Conservation (phyloP, 2,329 filamentous ascomycete genomes). For the Talaromyces pinophilus region DNA sequence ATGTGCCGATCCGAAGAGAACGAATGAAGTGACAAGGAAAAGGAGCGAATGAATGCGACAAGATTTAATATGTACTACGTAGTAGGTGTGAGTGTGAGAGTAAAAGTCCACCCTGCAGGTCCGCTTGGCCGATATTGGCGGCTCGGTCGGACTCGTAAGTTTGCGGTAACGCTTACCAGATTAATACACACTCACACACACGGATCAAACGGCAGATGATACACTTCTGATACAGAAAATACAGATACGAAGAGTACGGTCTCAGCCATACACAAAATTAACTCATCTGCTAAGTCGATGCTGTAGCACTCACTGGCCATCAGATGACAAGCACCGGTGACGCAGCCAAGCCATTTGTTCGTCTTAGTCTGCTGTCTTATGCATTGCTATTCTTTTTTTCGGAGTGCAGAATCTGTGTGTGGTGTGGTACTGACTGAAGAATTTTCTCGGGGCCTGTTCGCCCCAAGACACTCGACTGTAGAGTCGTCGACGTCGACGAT, state of each 20-base stretch:
- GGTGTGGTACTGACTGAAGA: neutral
- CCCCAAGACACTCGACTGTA: neutral
- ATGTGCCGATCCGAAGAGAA: neutral
- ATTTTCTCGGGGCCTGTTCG: neutral
- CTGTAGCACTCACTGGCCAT: conserved; percentile 5
- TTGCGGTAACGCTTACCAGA: neutral
- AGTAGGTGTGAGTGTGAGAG: neutral
- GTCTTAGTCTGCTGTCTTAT: neutral
- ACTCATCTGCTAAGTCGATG: neutral
- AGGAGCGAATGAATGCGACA: conserved; percentile 4
- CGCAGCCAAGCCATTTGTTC: conserved; percentile 7
- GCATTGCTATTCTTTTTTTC: neutral
- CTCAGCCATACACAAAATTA: conserved; percentile 1
- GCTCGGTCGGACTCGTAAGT: conserved; percentile 8
- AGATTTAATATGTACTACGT: no score
- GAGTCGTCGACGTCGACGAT: neutral
- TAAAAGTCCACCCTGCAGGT: conserved; percentile 2
- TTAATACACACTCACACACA: neutral
- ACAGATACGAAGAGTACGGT: neutral
- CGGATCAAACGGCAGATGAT: neutral
- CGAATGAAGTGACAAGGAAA: conserved; percentile 4
- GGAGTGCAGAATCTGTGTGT: neutral
- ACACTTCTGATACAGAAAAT: neutral
- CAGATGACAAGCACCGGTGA: conserved; percentile 7
- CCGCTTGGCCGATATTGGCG: conserved; percentile 2